A percentile compares a stretch with the other conserved stretches of the same genome.
phyloP scores from a whole-genome alignment of 2,329 filamentous ascomycete genomes.

The Mycosphaerelloides madeirae region DNA sequence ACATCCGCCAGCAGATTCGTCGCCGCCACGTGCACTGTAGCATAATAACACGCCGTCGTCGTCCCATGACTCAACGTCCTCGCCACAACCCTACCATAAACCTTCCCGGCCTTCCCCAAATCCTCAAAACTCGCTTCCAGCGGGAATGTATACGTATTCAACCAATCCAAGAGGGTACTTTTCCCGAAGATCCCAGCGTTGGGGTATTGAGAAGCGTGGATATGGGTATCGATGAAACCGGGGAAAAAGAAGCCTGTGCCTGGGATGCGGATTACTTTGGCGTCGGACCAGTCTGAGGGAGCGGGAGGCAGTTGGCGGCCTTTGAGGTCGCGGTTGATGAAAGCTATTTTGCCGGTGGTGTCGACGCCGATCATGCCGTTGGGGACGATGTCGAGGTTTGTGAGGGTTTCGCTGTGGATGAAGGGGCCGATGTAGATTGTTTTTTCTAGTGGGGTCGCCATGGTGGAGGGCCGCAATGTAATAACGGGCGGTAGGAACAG shows the following conservation, averaged over 20 bases:
- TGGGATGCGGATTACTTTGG: constrained; percentile 35
- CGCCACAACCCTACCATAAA: constrained; percentile 74
- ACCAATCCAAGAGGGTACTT: constrained; percentile 86
- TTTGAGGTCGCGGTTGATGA: constrained; percentile 37
- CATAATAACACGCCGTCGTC: constrained; percentile 91
- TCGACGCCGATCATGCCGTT: constrained; percentile 49
- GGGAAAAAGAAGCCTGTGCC: constrained; percentile 72
- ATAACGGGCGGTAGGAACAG: background rate
- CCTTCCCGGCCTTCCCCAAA: constrained; percentile 57
- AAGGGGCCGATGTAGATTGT: constrained; percentile 58
- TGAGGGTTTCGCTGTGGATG: constrained; percentile 50
- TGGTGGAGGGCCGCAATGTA: background rate
- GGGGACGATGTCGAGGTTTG: constrained; percentile 46
- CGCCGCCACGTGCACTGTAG: constrained; percentile 76
- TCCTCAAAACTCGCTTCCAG: constrained; percentile 72
- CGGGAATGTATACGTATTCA: constrained; percentile 91
- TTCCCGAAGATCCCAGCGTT: constrained; percentile 93
- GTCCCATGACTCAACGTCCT: constrained; percentile 85
- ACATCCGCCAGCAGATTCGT: constrained; percentile 90
- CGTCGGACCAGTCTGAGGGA: constrained; percentile 38
- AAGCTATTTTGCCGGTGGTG: constrained; percentile 49
- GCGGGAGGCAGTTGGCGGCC: constrained; percentile 18
- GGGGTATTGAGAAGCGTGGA: constrained; percentile 91
- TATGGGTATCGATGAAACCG: constrained; percentile 91
- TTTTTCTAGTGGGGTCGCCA: constrained; percentile 18